Conservation (phyloP, 2,329 filamentous ascomycete species). For the Cadophora gregata region DNA sequence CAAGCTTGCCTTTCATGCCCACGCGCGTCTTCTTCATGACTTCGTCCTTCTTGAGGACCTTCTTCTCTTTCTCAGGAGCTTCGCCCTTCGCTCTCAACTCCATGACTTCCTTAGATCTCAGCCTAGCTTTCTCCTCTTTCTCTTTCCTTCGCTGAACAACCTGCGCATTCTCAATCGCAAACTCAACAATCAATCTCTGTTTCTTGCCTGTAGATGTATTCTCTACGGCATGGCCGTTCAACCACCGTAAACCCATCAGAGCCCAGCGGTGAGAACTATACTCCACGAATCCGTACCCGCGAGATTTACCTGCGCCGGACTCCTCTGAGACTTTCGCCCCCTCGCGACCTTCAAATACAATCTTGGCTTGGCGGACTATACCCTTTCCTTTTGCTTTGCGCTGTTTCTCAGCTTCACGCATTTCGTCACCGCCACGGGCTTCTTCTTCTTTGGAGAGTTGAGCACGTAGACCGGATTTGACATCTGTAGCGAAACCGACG, state of each 20-base stretch:
- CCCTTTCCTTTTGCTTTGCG: conserved; percentile 84
- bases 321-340: conserved; percentile 83
- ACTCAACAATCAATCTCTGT: conserved; percentile 91
- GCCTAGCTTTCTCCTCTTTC: conserved; percentile 61
- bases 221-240: conserved; percentile 77
- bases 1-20: conserved; percentile 42
- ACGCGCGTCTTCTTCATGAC: conserved; percentile 47
- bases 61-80: conserved; percentile 44
- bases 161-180: conserved; percentile 97
- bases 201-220: conserved; percentile 73
- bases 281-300: conserved; percentile 97
- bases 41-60: conserved; percentile 39
- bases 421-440: conserved; percentile 77
- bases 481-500: conserved; percentile 91
- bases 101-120: conserved; percentile 46
- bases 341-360: conserved; percentile 88
- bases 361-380: conserved; percentile 90
- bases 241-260: conserved; percentile 90
- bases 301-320: conserved; percentile 78
- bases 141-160: conserved; percentile 82
- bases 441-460: conserved; percentile 91
- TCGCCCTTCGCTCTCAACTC: conserved; percentile 44
- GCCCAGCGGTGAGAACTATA: conserved; percentile 94
- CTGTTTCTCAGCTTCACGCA: conserved; percentile 78
- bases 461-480: conserved; percentile 76